Evolutionary conservation across 1,284 basidiomycete genomes (phyloP).

Genomic region (Athelia psychrophila): DNA sequence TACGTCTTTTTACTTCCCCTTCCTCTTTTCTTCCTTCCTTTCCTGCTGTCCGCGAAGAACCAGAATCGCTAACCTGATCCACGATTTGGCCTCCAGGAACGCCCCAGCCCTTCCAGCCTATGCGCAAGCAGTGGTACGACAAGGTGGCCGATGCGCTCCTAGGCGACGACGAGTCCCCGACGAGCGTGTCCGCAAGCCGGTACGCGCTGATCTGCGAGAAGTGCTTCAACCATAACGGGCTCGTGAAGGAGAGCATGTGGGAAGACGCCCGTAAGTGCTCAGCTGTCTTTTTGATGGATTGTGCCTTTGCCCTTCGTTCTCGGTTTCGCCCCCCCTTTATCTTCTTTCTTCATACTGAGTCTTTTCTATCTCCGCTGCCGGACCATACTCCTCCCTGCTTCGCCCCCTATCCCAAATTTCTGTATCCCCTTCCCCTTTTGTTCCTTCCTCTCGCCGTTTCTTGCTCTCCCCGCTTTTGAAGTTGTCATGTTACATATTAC

Average conservation of each 20-base stretch:
- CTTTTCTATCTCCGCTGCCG: no score
- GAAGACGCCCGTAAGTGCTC: conserved; percentile 80
- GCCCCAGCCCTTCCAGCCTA: conserved; percentile 48
- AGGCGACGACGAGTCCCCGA: conserved; percentile 73
- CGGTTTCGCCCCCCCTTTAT: background rate
- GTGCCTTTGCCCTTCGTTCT: conserved; percentile 2
- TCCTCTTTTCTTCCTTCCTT: background rate
- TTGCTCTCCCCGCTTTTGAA: no score
- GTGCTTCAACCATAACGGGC: conserved; percentile 93
- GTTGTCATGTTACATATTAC: no score
- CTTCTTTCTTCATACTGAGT: background rate
- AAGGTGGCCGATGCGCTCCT: conserved; percentile 84
- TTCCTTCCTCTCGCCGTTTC: no score
- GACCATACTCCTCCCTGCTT: no score
- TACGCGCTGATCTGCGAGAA: conserved; percentile 95
- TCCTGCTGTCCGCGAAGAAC: no score
- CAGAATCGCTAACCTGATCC: background rate
- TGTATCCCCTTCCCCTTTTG: background rate
- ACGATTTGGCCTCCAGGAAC: conserved; percentile 28
- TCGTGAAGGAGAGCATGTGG: conserved; percentile 88
- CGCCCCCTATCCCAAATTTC: background rate
- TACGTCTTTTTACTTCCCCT: conserved; percentile 23
- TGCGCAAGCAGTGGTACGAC: conserved; percentile 83
- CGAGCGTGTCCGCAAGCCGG: conserved; percentile 49
- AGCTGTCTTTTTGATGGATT: conserved; percentile 1